Conservation (phyloP, 2,329 filamentous ascomycete genomes). For the Tolypocladium inflatum region DNA sequence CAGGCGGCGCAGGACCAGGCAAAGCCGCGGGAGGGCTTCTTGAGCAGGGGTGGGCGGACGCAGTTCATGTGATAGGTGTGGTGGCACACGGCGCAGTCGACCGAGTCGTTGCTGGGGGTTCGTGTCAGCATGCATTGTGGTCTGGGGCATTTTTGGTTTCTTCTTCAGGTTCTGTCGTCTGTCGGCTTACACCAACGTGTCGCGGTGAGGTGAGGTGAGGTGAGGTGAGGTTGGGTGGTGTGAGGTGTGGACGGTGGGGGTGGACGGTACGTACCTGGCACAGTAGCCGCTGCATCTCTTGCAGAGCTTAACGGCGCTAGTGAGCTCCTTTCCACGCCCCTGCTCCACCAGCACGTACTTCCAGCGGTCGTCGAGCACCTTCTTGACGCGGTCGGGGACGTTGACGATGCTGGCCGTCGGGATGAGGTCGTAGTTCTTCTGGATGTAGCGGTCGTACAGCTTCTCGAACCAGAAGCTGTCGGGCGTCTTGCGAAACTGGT, state of each 20-base stretch:
- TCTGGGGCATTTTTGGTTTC: not conserved
- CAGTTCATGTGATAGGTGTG: slow-evolving; percentile 99
- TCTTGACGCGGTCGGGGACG: slow-evolving; percentile 89
- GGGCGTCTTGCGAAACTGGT: slow-evolving; percentile 73
- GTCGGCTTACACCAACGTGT: not conserved
- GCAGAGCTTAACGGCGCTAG: slow-evolving; percentile 90
- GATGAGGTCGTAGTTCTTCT: slow-evolving; percentile 95
- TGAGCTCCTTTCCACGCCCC: slow-evolving; percentile 87
- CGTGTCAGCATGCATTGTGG: slow-evolving; percentile 8
- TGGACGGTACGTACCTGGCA: slow-evolving; percentile 56
- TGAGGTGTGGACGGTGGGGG: not conserved
- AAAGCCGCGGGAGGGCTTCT: slow-evolving; percentile 95
- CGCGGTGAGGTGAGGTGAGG: not conserved
- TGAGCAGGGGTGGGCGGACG: slow-evolving; percentile 80
- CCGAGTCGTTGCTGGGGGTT: slow-evolving; percentile 68
- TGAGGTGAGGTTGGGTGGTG: not conserved
- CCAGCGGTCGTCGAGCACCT: slow-evolving; percentile 92
- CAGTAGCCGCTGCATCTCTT: slow-evolving; percentile 88
- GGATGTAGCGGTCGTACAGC: slow-evolving; percentile 95
- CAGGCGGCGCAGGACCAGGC: slow-evolving; percentile 97
- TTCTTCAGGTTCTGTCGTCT: not conserved
- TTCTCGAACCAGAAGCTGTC: slow-evolving; percentile 97
- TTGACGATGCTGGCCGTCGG: slow-evolving; percentile 90
- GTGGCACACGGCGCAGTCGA: slow-evolving; percentile 91
- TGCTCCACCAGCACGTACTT: slow-evolving; percentile 93